phyloP scores from a whole-genome alignment of 2,329 filamentous ascomycete species.

The Zalaria obscura region DNA sequence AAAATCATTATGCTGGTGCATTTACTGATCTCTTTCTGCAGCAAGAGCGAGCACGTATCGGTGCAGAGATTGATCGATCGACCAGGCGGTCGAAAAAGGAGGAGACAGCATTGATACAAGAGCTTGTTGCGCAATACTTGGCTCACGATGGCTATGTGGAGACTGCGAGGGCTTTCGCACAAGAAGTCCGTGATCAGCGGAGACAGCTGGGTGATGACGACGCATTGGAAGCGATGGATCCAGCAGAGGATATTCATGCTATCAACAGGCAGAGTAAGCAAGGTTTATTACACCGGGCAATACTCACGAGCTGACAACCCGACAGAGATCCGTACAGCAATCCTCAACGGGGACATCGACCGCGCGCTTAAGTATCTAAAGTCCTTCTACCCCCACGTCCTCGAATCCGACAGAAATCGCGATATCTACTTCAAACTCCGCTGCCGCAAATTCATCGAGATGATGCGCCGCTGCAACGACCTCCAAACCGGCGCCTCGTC shows the following conservation, averaged over 20 bases:
- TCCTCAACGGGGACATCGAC: constrained; percentile 87
- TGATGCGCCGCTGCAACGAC: constrained; percentile 66
- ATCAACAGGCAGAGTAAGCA: constrained; percentile 70
- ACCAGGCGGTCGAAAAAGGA: constrained; percentile 16
- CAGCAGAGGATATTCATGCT: constrained; percentile 74
- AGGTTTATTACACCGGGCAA: neutral
- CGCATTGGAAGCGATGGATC: constrained; percentile 44
- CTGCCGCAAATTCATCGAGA: constrained; percentile 89
- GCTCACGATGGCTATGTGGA: constrained; percentile 94
- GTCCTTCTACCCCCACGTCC: constrained; percentile 63
- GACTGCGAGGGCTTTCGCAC: constrained; percentile 74
- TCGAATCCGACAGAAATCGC: constrained; percentile 53
- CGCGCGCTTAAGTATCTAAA: constrained; percentile 71
- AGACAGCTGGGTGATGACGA: constrained; percentile 38
- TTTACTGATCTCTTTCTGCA: constrained; percentile 18
- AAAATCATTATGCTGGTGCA: neutral
- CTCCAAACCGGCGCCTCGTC: constrained; percentile 28
- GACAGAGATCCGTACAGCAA: constrained; percentile 68
- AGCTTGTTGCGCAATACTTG: constrained; percentile 74
- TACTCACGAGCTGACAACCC: constrained; percentile 5
- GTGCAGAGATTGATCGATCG: too few relatives aligned
- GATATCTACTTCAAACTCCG: constrained; percentile 77
- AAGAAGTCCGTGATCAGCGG: constrained; percentile 65
- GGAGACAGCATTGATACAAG: constrained; percentile 69
- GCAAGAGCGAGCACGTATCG: constrained; percentile 38